Evolutionary conservation across 495 filamentous ascomycete genomes (phyloP).

Genomic region (Trichocladium antarcticum): DNA sequence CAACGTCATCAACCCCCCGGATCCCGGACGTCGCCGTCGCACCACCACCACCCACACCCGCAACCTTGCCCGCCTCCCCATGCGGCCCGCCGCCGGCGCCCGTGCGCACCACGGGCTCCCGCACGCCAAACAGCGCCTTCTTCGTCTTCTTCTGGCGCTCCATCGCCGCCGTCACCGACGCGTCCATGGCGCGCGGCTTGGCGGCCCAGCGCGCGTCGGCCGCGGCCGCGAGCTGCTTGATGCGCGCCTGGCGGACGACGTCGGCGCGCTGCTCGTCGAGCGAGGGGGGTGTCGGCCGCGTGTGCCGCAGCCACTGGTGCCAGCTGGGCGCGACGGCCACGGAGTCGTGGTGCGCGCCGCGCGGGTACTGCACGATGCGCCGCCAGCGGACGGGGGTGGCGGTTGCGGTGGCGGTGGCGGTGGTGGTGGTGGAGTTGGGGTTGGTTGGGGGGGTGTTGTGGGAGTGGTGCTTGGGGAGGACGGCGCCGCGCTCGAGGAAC

Average conservation of each 20-base stretch:
- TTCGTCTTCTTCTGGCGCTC: not conserved
- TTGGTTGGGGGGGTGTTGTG: conserved; percentile 16
- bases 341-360: conserved; percentile 53
- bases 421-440: too few species aligned
- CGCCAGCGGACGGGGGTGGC: conserved; percentile 34
- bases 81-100: not conserved
- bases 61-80: not conserved
- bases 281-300: conserved; percentile 56
- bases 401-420: not conserved
- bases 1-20: not conserved
- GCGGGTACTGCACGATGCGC: conserved; percentile 58
- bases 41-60: not conserved
- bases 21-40: not conserved
- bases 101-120: too few species aligned
- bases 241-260: conserved; percentile 49
- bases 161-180: not conserved
- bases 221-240: conserved; percentile 62
- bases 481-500: conserved; percentile 53
- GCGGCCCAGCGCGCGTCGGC: conserved; percentile 82
- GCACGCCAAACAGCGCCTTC: not conserved
- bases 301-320: conserved; percentile 94
- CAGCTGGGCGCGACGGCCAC: conserved; percentile 60
- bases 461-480: conserved; percentile 11
- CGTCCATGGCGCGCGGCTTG: conserved; percentile 42
- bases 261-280: conserved; percentile 67